A percentile compares a stretch with the other conserved stretches of the same genome.
Evolutionary conservation across 2,329 filamentous ascomycete species (phyloP).

Genomic region (Talaromyces funiculosus): DNA sequence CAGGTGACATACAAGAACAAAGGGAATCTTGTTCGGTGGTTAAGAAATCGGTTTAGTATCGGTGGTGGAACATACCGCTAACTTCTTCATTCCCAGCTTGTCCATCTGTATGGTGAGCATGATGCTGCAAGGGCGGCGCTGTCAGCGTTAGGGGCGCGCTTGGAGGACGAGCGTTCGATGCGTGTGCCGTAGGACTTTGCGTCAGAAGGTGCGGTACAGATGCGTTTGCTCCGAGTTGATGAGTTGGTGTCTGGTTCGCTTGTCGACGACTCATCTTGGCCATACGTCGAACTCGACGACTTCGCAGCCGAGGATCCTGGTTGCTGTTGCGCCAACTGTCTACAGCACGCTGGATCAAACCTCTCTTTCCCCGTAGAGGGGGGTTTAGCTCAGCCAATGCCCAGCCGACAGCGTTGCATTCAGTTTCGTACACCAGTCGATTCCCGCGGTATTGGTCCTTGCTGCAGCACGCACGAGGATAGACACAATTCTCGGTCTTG

Average conservation of each 20-base stretch:
- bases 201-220: constrained; percentile 26
- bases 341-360: constrained; percentile 91
- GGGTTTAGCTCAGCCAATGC: constrained; percentile 89
- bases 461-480: constrained; percentile 85
- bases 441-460: constrained; percentile 98
- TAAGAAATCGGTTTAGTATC: constrained; percentile 47
- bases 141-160: constrained; percentile 61
- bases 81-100: constrained; percentile 60
- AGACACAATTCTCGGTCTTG: constrained; percentile 97
- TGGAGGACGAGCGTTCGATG: constrained; percentile 11
- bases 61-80: constrained; percentile 98
- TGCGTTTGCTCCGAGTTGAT: constrained; percentile 56
- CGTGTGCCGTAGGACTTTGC: background rate
- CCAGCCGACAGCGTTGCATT: constrained; percentile 99
- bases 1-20: constrained; percentile 9
- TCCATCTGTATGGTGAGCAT: constrained; percentile 66
- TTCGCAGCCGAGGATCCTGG: constrained; percentile 85
- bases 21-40: constrained; percentile 5
- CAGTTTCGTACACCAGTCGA: constrained; percentile 90
- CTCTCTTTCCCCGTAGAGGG: constrained; percentile 83
- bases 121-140: constrained; percentile 63
- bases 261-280: constrained; percentile 86
- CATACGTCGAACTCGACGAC: constrained; percentile 86
- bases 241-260: constrained; percentile 51
- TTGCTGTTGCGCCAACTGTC: constrained; percentile 99